Evolutionary conservation across 805 yeast genomes (phyloP), one percentile per base, ranked within the genome.

Genomic region (Diddensiella caesifluorescens): DNA sequence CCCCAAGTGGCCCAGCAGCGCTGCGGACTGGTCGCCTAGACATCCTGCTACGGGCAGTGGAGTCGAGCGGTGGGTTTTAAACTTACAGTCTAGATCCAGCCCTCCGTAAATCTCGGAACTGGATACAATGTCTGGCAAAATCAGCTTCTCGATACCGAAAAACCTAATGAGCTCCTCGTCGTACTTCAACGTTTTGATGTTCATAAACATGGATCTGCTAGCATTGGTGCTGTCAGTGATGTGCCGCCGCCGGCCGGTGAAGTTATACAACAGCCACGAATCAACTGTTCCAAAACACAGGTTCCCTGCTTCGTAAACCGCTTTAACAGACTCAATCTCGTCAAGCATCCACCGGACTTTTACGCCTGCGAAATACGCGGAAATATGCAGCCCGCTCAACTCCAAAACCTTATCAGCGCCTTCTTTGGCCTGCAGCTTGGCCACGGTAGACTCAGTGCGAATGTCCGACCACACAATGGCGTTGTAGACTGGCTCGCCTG

Each of bases 381-480:
- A 83, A 35, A 89, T 68, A 23, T 95, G 95, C 53, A 89, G 74
- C 6, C 97, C 97, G 32, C 86, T 81, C 52, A 74, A 76, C 51
- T 73, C 68, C 54, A 75, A 71, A 53, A 87, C 69, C 41, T 69
- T 70, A 33, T 73, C 76, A 49, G 83, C 73, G 38, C 70, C 70
- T 23, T 74, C 79, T 51, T 69, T 69, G 44, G 70, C 66, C 53
- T 73, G 74, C 59, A 82, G 70, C 50, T 78, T 74, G 48, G 75
- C 74, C 40, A 87, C 88, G 37, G 84, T 73, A 15, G 71, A 77
- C 6, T 83, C 66, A 30, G 95, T 90, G 58, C 97, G 75, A 30
- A 95, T 84, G 65, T 89, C 97, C 48, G 90, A 85, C 97, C 97
- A 89, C 27, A 89, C 95, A 61, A 89, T 86, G 56, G 96, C 97